Conservation (phyloP, 2,329 filamentous ascomycete species). For the Dactylellina haptotyla region DNA sequence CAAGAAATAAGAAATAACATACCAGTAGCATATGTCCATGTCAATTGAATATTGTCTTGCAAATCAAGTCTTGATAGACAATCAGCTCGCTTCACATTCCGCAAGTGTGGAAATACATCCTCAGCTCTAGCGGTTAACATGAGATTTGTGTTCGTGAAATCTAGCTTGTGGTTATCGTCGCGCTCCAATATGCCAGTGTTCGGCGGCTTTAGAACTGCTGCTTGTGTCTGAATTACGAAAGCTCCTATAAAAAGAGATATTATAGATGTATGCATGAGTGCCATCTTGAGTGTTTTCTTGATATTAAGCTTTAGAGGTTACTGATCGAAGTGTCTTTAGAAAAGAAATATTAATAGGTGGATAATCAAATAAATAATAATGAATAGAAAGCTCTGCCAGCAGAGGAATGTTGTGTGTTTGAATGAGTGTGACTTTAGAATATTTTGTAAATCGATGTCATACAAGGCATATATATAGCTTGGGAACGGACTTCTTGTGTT, state of each 20-base stretch:
- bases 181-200: background rate
- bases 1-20: background rate
- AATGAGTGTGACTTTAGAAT: no score
- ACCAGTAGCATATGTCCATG: constrained; percentile 50
- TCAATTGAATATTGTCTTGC: constrained; percentile 54
- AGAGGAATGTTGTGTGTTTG: no score
- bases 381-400: no score
- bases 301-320: no score
- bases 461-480: no score
- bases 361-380: no score
- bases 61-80: constrained; percentile 56
- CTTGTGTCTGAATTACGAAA: constrained; percentile 11
- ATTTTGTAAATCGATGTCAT: no score
- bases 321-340: no score
- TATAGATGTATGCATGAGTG: no score
- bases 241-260: constrained; percentile 5
- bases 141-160: constrained; percentile 2
- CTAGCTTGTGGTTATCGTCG: background rate
- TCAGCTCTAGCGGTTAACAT: constrained; percentile 8
- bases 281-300: no score
- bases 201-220: background rate
- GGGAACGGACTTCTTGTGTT: no score
- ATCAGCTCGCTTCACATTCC: constrained; percentile 18
- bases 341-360: no score
- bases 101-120: constrained; percentile 18